Evolutionary conservation across 2,329 filamentous ascomycete species (phyloP), one percentile per base, ranked within the genome.

Genomic region (Penicillium italicum): DNA sequence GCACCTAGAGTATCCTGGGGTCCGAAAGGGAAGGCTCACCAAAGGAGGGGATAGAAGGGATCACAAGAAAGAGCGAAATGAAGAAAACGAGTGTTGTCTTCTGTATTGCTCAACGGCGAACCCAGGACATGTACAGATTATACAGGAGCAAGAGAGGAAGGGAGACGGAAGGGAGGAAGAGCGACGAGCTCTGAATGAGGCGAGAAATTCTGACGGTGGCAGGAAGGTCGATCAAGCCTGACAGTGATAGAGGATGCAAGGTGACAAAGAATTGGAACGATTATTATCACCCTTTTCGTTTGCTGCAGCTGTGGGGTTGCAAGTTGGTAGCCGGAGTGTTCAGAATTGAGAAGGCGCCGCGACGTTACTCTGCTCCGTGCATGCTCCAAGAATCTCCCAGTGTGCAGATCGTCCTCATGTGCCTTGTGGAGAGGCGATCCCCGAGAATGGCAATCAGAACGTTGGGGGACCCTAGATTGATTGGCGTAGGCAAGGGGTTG

Each of bases 351-450:
- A 59, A 65, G 65, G 64, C 61, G 64, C 64, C 64, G 69, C 66
- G 62, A 70, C 57, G 65, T 69, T 69, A 71, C 70, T 71, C 72
- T 68, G 65, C 71, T 74, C 71, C 69, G 72, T 74, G 71, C 72
- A 74, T 74, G 69, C 71, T 70, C 69, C 68, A 72, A 68, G 66
- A 72, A 73, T 68, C 65, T 70, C 67, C 64, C 69, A 69, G 62
- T 60, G 62, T 64, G 70, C 66, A 67, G 67, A 69, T 72, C 65
- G 66, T 63, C 66, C 66, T 73, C 69, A 71, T 72, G 63, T 66
- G 69, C 65, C 48, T 50, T 50, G 7, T 68, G 62, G 61, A 65
- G 61, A 59, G 62, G 30, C 54, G 63, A 62, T 61, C 55, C 58
- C 62, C 60, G 64, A 65, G 62, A 65, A 65, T 63, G 65, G 66